Percentiles rank a stretch among this genome's conserved stretches.
These are phyloP conservation scores for Corinectria fuckeliana DNA, from an alignment of 2,329 filamentous ascomycete species.

Conservation along the genomic window DNA sequence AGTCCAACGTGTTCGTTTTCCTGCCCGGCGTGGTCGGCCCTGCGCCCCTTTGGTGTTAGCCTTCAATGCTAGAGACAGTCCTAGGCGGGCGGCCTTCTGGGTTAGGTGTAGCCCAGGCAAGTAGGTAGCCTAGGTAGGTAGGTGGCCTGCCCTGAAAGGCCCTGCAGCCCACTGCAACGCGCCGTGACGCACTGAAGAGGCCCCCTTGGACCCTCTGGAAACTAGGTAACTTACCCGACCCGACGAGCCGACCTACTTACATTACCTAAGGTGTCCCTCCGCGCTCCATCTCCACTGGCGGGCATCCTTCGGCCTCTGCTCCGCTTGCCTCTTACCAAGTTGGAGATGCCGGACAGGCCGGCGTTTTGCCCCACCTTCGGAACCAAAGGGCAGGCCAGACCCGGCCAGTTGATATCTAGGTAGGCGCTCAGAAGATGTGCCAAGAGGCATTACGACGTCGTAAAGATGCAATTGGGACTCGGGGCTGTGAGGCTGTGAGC, in stretches of 20 bases:
- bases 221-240: no score
- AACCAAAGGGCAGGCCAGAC: background rate
- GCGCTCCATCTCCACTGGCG: background rate
- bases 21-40: conserved; percentile 29
- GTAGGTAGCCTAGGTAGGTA: no score
- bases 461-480: background rate
- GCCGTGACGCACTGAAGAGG: background rate
- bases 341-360: conserved; percentile 12
- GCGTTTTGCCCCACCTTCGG: conserved; percentile 7
- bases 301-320: conserved; percentile 2
- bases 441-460: background rate
- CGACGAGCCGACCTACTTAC: no score
- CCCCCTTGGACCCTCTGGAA: no score
- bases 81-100: conserved; percentile 9
- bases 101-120: no score
- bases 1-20: conserved; percentile 42
- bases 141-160: background rate
- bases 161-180: background rate
- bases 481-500: background rate
- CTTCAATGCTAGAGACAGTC: no score
- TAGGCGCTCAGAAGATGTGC: background rate
- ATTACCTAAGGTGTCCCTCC: no score
- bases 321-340: conserved; percentile 10
- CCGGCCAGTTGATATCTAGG: background rate
- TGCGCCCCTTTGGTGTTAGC: conserved; percentile 13